phyloP scores from a whole-genome alignment of 202 grass and related monocot genomes.

The Dendrocalamus latiflorus region DNA sequence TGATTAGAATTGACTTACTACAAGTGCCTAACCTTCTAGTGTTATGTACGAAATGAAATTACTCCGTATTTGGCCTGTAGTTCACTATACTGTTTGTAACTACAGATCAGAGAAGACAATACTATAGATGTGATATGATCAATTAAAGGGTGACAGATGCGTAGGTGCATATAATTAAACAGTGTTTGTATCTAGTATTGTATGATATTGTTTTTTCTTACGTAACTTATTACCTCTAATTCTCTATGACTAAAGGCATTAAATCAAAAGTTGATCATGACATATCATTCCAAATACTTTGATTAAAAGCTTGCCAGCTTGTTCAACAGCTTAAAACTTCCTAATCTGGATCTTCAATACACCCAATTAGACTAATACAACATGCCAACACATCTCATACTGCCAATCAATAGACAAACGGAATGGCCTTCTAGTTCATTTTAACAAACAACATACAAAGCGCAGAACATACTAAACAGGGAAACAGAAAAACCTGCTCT shows the following conservation, averaged over 20 bases:
- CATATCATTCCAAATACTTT: background rate
- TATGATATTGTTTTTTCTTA: background rate
- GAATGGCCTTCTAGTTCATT: background rate
- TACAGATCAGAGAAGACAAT: background rate
- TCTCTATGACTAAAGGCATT: background rate
- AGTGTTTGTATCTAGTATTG: background rate
- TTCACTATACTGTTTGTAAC: background rate
- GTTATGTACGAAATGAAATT: background rate
- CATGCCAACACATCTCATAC: background rate
- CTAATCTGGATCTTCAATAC: background rate
- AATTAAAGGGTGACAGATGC: background rate
- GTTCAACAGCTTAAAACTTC: background rate
- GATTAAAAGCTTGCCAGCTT: background rate
- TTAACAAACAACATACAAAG: background rate
- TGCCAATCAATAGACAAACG: background rate
- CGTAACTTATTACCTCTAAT: background rate
- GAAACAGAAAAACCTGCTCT: conserved; percentile 55
- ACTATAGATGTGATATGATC: background rate
- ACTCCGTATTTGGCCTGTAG: background rate
- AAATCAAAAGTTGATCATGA: background rate
- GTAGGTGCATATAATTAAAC: background rate
- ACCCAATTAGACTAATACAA: background rate
- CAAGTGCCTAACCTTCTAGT: background rate
- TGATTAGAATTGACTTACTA: background rate
- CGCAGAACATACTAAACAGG: background rate